These are phyloP conservation scores for Chlorella vulgaris DNA, from an alignment of 139 green algal species.

Conservation along the genomic window DNA sequence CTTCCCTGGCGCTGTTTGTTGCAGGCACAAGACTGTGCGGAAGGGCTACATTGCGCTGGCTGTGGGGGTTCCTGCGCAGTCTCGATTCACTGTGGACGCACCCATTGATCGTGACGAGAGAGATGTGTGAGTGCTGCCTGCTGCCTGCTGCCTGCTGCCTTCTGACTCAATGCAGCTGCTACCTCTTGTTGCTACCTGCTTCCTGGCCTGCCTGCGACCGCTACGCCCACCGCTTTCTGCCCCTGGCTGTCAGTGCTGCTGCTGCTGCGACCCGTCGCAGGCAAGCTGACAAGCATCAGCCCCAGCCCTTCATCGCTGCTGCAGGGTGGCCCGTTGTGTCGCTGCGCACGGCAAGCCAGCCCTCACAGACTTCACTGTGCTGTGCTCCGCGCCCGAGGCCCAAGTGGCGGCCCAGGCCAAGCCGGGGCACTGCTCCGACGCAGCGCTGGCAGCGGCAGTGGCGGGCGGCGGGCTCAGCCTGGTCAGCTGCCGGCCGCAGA, in stretches of 20 bases:
- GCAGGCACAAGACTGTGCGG: constrained; percentile 15
- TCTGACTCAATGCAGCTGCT: background rate
- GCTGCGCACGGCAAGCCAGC: constrained; percentile 55
- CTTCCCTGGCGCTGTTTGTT: too few species aligned
- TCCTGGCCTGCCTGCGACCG: background rate
- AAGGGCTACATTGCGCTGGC: constrained; percentile 82
- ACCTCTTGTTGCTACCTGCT: constrained; percentile 10
- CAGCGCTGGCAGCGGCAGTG: background rate
- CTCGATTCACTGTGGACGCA: constrained; percentile 57
- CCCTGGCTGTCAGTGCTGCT: background rate
- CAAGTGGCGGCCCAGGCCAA: constrained; percentile 27
- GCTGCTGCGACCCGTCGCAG: background rate
- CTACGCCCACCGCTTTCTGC: background rate
- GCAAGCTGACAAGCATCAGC: background rate
- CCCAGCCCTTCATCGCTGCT: background rate
- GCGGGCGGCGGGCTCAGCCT: constrained; percentile 2
- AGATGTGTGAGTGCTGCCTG: constrained; percentile 44
- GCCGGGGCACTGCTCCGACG: background rate
- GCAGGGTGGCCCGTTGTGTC: constrained; percentile 50
- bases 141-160: background rate
- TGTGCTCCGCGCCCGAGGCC: constrained; percentile 39
- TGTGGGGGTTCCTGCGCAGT: constrained; percentile 49
- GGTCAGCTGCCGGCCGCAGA: constrained; percentile 36
- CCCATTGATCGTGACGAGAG: constrained; percentile 63
- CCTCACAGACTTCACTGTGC: constrained; percentile 60